These are phyloP conservation scores for Hydnum rufescens DNA, from an alignment of 768 basidiomycete species.

Conservation along the genomic window DNA sequence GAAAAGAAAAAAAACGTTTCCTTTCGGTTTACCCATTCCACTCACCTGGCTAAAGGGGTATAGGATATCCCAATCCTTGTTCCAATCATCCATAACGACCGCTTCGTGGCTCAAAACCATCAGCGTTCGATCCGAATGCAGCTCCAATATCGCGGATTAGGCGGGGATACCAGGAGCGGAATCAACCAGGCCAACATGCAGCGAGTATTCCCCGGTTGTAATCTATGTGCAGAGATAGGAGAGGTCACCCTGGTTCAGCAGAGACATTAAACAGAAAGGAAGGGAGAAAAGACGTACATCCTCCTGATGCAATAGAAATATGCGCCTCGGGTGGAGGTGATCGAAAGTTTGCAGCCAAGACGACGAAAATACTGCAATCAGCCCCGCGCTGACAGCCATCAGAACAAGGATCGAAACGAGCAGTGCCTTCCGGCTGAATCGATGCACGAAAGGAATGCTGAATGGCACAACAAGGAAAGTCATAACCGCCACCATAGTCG, in stretches of 20 bases:
- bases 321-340: conserved; percentile 62
- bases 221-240: conserved; percentile 25
- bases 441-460: conserved; percentile 49
- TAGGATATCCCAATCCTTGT: conserved; percentile 73
- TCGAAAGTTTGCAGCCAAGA: conserved; percentile 38
- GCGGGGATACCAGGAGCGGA: conserved; percentile 51
- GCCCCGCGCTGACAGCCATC: conserved; percentile 32
- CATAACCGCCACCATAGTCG: conserved; percentile 43
- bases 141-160: conserved; percentile 41
- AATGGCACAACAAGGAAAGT: conserved; percentile 41
- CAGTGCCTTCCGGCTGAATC: conserved; percentile 32
- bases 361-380: conserved; percentile 27
- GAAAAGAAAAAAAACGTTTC: background rate
- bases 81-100: conserved; percentile 52
- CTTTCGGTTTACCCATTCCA: background rate
- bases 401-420: conserved; percentile 28
- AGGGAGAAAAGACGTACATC: conserved; percentile 35
- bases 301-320: conserved; percentile 70
- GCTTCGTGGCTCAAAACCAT: conserved; percentile 20
- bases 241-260: conserved; percentile 2
- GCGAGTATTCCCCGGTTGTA: conserved; percentile 44
- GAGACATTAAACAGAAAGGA: background rate
- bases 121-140: conserved; percentile 33
- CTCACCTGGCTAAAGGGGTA: conserved; percentile 63
- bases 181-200: conserved; percentile 72